A percentile compares a stretch with the other conserved stretches of the same genome.
Conservation (phyloP, 192 early-diverging fungal genomes). For the Coemansia sp. region DNA sequence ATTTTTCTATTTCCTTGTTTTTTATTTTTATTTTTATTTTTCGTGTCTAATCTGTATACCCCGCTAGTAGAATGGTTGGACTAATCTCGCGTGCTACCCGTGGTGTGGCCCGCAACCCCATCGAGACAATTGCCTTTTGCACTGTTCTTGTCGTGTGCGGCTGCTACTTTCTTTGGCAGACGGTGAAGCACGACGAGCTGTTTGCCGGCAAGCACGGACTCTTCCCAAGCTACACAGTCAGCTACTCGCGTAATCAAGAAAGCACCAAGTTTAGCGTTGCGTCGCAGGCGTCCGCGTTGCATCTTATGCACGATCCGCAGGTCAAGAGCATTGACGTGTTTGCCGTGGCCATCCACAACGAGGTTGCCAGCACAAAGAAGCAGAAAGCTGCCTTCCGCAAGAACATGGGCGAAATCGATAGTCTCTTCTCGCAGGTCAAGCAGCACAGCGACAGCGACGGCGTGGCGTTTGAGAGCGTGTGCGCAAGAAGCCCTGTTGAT, state of each 20-base stretch:
- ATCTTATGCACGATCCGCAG: neutral
- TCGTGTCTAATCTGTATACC: neutral
- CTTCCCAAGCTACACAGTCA: constrained; percentile 28
- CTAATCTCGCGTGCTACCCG: constrained; percentile 53
- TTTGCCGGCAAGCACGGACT: constrained; percentile 47
- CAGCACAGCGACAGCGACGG: neutral
- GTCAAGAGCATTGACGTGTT: constrained; percentile 30
- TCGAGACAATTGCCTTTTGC: constrained; percentile 74
- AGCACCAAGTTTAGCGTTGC: constrained; percentile 22
- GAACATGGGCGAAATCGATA: constrained; percentile 20
- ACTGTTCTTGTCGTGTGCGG: constrained; percentile 72
- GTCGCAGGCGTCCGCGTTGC: neutral
- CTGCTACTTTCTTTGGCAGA: constrained; percentile 76
- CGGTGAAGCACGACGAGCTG: constrained; percentile 65
- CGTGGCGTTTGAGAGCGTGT: constrained; percentile 38
- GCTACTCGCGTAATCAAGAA: constrained; percentile 17
- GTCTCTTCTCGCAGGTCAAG: constrained; percentile 25
- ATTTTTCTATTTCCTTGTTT: constrained; percentile 5
- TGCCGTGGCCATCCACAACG: constrained; percentile 28
- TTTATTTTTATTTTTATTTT: constrained; percentile 1
- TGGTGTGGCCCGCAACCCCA: constrained; percentile 68
- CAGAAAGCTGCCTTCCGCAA: constrained; percentile 42
- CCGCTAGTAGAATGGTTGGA: constrained; percentile 17
- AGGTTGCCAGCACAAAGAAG: constrained; percentile 7
- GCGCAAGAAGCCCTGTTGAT: constrained; percentile 42